Base-by-base conservation (phyloP, 805 yeast genomes). In the Ogataea pilisensis region DNA sequence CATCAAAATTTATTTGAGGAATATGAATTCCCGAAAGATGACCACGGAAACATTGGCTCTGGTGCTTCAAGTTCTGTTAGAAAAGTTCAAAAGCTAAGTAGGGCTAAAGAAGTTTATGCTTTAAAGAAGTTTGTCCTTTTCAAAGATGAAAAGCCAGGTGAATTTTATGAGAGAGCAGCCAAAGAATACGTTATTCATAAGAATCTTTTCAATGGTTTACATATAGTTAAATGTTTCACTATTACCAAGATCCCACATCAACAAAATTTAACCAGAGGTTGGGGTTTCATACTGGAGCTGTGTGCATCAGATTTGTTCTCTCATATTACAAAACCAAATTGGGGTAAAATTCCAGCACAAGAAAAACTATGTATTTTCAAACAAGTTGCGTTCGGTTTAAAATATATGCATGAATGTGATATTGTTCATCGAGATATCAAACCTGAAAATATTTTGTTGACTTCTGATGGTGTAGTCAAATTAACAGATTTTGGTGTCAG, bases 401-500 rank as follows among this genome's bases (percentile, higher is more conserved):
- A 74, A 49, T 82, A 67, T 50, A 69, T 91, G 46, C 99, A 91
- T 60, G 69, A 72, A 30, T 67, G 73, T 51, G 79, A 90, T 64
- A 85, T 91, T 54, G 96, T 90, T 16, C 98, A 91, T 61, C 75
- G 98, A 43, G 99, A 91, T 62, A 71, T 91, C 56, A 91, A 91
- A 66, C 98, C 98, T 6, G 99, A 91, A 60, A 91, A 91, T 63
- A 70, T 91, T 35, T 70, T 91, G 34, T 82, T 87, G 52, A 67
- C 85, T 28, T 63, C 70, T 17, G 60, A 65, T 14, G 80, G 75
- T 9, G 69, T 72, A 21, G 73, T 82, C 44, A 82, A 93, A 27
- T 72, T 91, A 49, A 96, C 97, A 1, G 99, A 91, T 66, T 91
- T 91, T 63, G 99, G 99, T 39, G 93, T 91, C 48, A 76, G 85